Evolutionary conservation across 331 rosid species (phyloP), one percentile per base, ranked within the genome.

Genomic region (Phaseolus coccineus): DNA sequence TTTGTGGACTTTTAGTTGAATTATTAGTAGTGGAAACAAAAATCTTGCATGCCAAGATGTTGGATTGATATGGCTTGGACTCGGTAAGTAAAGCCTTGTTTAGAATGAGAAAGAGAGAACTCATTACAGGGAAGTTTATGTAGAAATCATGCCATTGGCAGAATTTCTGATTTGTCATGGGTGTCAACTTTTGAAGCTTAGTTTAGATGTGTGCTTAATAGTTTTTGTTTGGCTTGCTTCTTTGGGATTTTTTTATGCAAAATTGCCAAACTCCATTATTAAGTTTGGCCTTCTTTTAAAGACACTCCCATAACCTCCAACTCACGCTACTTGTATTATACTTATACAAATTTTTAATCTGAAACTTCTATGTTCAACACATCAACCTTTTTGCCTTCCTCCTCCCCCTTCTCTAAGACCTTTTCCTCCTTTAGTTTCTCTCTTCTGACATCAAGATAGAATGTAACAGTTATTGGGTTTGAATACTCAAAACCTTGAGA

Each of bases 51-150:
- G 15, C n/a, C 19, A 35, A 68, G 24, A 52, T 52, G 24, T 70
- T 62, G n/a, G 35, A 70, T 70, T 69, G 69, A 50, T 58, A 24
- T 30, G 55, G 33, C 82, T 59, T 82, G 33, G 73, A 51, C 57
- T 76, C 33, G 51, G 62, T 22, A 28, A 40, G n/a, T 74, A 66
- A 81, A 55, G 57, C 52, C 63, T 30, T 50, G 63, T 66, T 31
- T 39, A 55, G 35, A 19, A 44, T 75, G 62, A 64, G 51, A 65
- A 30, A 63, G 25, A 55, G 73, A 74, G 64, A 80, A 55, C 0
- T 1, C 30, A 42, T 22, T 4, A 66, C 40, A 52, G 56, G 16
- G 37, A 14, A 33, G 50, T 55, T 65, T 22, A 16, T 47, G 57
- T 37, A 35, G 44, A 56, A 81, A 31, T 66, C 71, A 16, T 81